These are phyloP conservation scores for Talaromyces verruculosus DNA, from an alignment of 2,329 filamentous ascomycete genomes.

Conservation along the genomic window DNA sequence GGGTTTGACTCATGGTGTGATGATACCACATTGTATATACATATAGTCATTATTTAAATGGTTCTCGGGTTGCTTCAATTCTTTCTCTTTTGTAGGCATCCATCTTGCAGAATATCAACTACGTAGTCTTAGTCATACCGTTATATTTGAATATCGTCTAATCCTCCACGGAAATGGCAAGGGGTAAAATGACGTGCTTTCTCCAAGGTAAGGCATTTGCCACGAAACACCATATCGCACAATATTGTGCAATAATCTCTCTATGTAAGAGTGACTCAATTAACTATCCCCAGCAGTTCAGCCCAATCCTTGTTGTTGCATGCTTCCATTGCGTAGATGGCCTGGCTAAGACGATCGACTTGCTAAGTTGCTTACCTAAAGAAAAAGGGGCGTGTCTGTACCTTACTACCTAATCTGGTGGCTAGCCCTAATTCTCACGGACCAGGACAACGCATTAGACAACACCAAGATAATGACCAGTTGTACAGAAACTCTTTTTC, in stretches of 20 bases:
- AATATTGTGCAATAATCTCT: background rate
- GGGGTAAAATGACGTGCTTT: constrained; percentile 17
- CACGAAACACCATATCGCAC: constrained; percentile 9
- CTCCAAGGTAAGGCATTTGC: background rate
- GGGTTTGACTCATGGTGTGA: constrained; percentile 14
- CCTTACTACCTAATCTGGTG: background rate
- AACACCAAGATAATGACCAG: background rate
- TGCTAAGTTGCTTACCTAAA: background rate
- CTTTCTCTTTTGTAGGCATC: background rate
- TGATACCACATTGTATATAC: constrained; percentile 21
- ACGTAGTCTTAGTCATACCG: background rate
- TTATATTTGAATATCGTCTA: background rate
- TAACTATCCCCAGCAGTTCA: background rate
- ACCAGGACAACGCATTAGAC: background rate
- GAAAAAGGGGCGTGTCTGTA: background rate
- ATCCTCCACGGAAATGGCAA: constrained; percentile 2
- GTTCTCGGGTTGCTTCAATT: background rate
- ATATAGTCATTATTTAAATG: background rate
- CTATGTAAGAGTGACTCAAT: background rate
- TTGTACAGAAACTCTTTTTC: background rate
- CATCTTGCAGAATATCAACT: background rate
- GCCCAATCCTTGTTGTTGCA: background rate
- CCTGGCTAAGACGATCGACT: background rate
- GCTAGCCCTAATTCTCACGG: constrained; percentile 1
- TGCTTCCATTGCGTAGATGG: background rate